phyloP scores from a whole-genome alignment of 768 basidiomycete genomes.

The Pholiota conissans region DNA sequence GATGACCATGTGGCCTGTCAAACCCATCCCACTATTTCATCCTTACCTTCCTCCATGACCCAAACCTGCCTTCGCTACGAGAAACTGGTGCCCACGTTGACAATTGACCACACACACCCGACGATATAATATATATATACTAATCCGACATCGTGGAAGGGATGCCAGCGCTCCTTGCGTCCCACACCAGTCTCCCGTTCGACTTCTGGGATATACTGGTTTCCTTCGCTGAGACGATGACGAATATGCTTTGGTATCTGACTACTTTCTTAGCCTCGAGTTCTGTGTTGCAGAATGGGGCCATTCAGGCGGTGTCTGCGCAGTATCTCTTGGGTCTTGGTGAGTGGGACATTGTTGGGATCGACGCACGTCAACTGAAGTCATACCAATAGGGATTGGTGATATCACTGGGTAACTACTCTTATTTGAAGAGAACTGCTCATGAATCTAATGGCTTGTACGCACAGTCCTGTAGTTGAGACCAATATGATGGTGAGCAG shows the following conservation, averaged over 20 bases:
- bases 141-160: not conserved
- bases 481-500: constrained; percentile 80
- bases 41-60: constrained; percentile 1
- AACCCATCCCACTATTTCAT: not conserved
- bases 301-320: constrained; percentile 31
- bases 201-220: constrained; percentile 37
- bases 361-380: not conserved
- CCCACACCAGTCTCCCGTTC: constrained; percentile 34
- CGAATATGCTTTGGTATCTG: constrained; percentile 40
- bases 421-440: constrained; percentile 3
- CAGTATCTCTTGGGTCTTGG: constrained; percentile 63
- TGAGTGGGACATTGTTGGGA: constrained; percentile 40
- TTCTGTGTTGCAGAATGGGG: constrained; percentile 27
- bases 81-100: not conserved
- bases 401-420: constrained; percentile 68
- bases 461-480: constrained; percentile 66
- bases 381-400: constrained; percentile 49
- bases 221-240: constrained; percentile 38
- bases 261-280: constrained; percentile 41
- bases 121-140: constrained; percentile 7
- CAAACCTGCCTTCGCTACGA: not conserved
- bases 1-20: not conserved
- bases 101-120: not conserved
- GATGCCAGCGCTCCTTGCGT: constrained; percentile 36
- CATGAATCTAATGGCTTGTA: constrained; percentile 5